Base-by-base conservation (phyloP, 768 basidiomycete species). In the Suillus sp. region DNA sequence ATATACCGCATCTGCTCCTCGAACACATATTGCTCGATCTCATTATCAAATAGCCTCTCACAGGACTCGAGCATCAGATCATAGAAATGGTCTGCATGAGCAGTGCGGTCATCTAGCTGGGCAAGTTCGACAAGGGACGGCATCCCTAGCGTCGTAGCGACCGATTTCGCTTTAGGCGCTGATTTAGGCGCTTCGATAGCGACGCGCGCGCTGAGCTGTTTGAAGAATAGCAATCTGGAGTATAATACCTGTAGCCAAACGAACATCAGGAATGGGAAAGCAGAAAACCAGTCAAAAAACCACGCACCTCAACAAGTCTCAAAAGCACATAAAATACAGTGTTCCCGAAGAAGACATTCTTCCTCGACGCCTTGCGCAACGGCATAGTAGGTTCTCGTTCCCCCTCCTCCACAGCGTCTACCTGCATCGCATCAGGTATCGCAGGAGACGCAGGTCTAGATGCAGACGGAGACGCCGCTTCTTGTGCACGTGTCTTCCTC, bases 1-100 rank as follows among this genome's bases (percentile, higher is more conserved):
- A 95, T 88, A 61, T 83, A 83, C 48, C 96, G 83, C 80, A 96
- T 84, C 68, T 91, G 91, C 68, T 99, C 97, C 76, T 99, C 96
- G 72, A 96, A 99, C 4, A 81, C 83, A 48, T 81, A 78, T 66
- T 90, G 90, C 69, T 99, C 97, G 27, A 99, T 81, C 72, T 97
- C 93, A 66, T 91, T 92, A 71, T 96, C 96, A 67, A 98, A 97
- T 51, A 99, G 74, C 64, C 88, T 84, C 74, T 99, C 97, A 72
- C 92, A 93, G 4, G 91, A 87, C 63, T 90, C 91, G 18, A 99
- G 82, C 69, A 95, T 78, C 61, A 95, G 81, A 55, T 89, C 88
- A 68, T 98, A 98, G 68, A 86, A 92, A 67, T 91, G 86, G 34
- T 83, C 83, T 5, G 86, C 82, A 13, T 85, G 80, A 22, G 83